Conservation (phyloP, 2,329 filamentous ascomycete genomes). For the Ceratocystiopsis sp. region DNA sequence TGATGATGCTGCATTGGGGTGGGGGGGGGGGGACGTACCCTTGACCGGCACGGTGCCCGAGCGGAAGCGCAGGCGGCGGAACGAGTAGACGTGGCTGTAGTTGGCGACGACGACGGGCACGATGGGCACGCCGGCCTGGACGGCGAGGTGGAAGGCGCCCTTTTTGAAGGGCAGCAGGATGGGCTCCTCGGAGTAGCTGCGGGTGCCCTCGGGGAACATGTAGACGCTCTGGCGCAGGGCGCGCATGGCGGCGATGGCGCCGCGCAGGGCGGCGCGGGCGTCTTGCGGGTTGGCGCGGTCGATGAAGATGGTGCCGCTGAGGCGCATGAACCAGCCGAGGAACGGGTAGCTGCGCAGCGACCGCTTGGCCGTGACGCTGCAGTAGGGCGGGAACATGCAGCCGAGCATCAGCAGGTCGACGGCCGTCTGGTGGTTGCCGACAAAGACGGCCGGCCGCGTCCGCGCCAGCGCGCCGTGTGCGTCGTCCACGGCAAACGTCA, state of each 20-base stretch:
- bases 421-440: constrained; percentile 93
- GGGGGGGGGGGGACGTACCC: too few relatives aligned
- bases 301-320: constrained; percentile 87
- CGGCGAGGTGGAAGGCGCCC: constrained; percentile 88
- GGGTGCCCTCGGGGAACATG: constrained; percentile 84
- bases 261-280: constrained; percentile 69
- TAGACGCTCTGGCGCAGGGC: constrained; percentile 57
- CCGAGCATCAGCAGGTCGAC: constrained; percentile 88
- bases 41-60: constrained; percentile 58
- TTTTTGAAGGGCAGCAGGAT: constrained; percentile 93
- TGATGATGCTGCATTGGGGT: too few relatives aligned
- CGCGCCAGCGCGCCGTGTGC: constrained; percentile 43
- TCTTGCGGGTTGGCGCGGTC: constrained; percentile 73
- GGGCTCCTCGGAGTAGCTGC: constrained; percentile 72
- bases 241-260: constrained; percentile 67
- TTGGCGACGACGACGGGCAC: constrained; percentile 72
- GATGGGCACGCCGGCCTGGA: constrained; percentile 86
- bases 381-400: constrained; percentile 75
- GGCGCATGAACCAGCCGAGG: constrained; percentile 84
- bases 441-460: constrained; percentile 66
- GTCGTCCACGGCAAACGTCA: constrained; percentile 62
- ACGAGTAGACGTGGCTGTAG: constrained; percentile 55
- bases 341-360: constrained; percentile 65
- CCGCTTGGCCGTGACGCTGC: constrained; percentile 83
- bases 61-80: constrained; percentile 47